phyloP scores from a whole-genome alignment of 2,329 filamentous ascomycete genomes.

The Microsporum audouinii region DNA sequence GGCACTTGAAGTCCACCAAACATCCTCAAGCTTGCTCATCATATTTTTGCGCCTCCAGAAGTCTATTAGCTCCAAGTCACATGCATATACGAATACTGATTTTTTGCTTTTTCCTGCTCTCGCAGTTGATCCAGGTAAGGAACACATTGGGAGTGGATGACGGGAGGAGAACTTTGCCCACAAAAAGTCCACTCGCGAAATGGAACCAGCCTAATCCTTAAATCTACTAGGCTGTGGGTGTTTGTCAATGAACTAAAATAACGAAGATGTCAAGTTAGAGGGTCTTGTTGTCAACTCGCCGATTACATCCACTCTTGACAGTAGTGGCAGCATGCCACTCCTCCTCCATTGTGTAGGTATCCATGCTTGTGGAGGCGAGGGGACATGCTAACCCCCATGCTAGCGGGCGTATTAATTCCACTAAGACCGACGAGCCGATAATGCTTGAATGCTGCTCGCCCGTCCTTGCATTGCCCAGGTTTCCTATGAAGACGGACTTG shows the following conservation, averaged over 20 bases:
- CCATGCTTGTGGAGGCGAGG: neutral
- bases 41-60: neutral
- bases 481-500: neutral
- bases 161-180: neutral
- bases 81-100: neutral
- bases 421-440: neutral
- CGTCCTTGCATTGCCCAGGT: neutral
- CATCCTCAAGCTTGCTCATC: neutral
- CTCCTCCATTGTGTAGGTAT: neutral
- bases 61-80: neutral
- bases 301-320: neutral
- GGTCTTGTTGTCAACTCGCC: neutral
- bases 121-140: neutral
- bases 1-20: neutral
- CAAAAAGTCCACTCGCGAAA: neutral
- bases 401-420: neutral
- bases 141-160: neutral
- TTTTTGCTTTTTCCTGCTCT: neutral
- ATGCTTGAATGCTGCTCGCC: neutral
- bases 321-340: neutral
- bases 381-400: neutral
- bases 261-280: neutral
- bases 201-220: slow-evolving; percentile 1
- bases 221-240: neutral
- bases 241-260: neutral